Percentiles rank a stretch among this genome's conserved stretches.
These are phyloP conservation scores for Daucus carota DNA, from an alignment of 129 eudicot species.

Conservation along the genomic window DH1_v3.0 NC_030382.2:39038001-39038500, in stretches of 20 bases:
- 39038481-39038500: too few species aligned
- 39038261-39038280: too few species aligned
- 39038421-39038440: not conserved
- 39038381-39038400: not conserved
- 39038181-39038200: not conserved
- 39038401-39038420: not conserved
- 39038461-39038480: too few species aligned
- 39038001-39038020: conserved; percentile 86
- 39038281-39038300: not conserved
- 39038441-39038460: too few species aligned
- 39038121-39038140: not conserved
- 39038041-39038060: conserved; percentile 31
- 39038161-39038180: not conserved
- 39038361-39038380: not conserved
- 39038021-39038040: conserved; percentile 67
- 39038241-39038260: too few species aligned
- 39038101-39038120: not conserved
- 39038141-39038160: not conserved
- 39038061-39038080: conserved; percentile 59
- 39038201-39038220: not conserved
- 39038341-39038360: not conserved
- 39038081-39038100: conserved; percentile 1
- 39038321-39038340: not conserved
- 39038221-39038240: not conserved
- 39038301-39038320: not conserved